Conservation (phyloP, 129 eudicot genomes). For the Flaveria brownii region DNA sequence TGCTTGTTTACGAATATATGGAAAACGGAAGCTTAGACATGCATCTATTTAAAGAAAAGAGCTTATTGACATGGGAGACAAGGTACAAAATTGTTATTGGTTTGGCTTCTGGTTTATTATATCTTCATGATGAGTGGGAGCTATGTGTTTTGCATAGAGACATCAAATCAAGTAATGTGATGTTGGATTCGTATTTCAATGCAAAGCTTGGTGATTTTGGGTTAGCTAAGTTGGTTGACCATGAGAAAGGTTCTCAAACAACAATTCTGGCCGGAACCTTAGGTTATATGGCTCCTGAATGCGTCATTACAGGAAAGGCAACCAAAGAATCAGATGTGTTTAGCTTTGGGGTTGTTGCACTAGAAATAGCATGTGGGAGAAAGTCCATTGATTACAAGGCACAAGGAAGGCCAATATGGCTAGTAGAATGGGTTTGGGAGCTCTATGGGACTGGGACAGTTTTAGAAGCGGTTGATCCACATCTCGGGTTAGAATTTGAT, state of each 20-base stretch:
- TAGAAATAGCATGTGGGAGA: slow-evolving; percentile 45
- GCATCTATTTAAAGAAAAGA: slow-evolving; percentile 37
- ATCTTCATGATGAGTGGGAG: slow-evolving; percentile 49
- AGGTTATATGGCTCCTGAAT: slow-evolving; percentile 52
- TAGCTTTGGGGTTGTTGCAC: slow-evolving; percentile 40
- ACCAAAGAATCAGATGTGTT: slow-evolving; percentile 45
- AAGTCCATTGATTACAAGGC: slow-evolving; percentile 23
- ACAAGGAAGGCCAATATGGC: slow-evolving; percentile 10
- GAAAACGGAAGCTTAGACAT: slow-evolving; percentile 49
- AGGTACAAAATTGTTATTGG: slow-evolving; percentile 38
- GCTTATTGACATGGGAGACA: slow-evolving; percentile 38
- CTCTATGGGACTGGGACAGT: slow-evolving; percentile 36
- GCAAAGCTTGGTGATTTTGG: slow-evolving; percentile 45
- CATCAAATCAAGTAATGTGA: slow-evolving; percentile 43
- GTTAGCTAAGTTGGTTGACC: slow-evolving; percentile 45
- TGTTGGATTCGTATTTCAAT: slow-evolving; percentile 44
- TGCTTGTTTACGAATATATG: slow-evolving; percentile 44
- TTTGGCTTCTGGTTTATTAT: slow-evolving; percentile 36
- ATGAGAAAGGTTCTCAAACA: slow-evolving; percentile 37
- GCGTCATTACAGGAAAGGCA: slow-evolving; percentile 35
- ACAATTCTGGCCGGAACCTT: slow-evolving; percentile 40
- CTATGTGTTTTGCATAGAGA: slow-evolving; percentile 44
- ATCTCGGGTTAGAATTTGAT: slow-evolving; percentile 17
- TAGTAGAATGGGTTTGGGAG: slow-evolving; percentile 47
- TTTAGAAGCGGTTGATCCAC: slow-evolving; percentile 43